A percentile compares a stretch with the other conserved stretches of the same genome.
Conservation (phyloP, 2,329 filamentous ascomycete genomes). For the Diaporthe eres region DNA sequence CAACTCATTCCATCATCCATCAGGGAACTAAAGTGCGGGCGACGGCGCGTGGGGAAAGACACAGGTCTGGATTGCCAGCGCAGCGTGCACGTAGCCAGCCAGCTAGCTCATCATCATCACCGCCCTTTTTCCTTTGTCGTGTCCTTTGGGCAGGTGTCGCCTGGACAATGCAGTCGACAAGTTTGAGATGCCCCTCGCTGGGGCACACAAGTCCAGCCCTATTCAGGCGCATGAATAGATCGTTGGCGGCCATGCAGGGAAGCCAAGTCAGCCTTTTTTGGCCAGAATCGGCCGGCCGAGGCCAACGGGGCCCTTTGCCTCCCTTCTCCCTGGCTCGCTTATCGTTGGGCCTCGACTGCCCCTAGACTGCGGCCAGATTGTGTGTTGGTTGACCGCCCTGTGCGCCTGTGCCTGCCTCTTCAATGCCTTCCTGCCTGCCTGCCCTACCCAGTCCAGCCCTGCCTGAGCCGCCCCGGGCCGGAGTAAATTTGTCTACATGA, state of each 20-base stretch:
- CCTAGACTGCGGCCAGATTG: constrained; percentile 9
- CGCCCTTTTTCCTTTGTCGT: background rate
- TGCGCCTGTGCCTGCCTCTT: background rate
- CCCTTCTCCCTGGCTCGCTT: constrained; percentile 2
- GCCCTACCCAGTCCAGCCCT: background rate
- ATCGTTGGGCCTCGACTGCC: constrained; percentile 22
- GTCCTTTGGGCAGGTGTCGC: background rate
- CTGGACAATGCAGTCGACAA: constrained; percentile 1
- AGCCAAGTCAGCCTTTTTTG: constrained; percentile 8
- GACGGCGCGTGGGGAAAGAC: background rate
- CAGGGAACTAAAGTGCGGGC: background rate
- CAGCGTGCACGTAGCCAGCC: constrained; percentile 26
- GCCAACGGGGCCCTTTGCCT: constrained; percentile 3
- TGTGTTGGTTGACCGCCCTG: constrained; percentile 15
- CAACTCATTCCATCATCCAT: constrained; percentile 8
- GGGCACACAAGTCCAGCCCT: constrained; percentile 25
- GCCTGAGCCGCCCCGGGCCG: constrained; percentile 23
- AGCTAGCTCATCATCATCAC: constrained; percentile 36
- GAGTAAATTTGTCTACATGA: constrained; percentile 16
- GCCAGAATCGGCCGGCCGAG: constrained; percentile 24
- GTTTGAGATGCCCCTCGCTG: constrained; percentile 6
- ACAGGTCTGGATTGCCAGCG: constrained; percentile 17
- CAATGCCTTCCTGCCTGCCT: background rate
- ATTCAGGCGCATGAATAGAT: constrained; percentile 24
- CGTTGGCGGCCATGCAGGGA: constrained; percentile 11